Conservation (phyloP, 306 rosid species). For the Cucurbita ficifolia region DNA sequence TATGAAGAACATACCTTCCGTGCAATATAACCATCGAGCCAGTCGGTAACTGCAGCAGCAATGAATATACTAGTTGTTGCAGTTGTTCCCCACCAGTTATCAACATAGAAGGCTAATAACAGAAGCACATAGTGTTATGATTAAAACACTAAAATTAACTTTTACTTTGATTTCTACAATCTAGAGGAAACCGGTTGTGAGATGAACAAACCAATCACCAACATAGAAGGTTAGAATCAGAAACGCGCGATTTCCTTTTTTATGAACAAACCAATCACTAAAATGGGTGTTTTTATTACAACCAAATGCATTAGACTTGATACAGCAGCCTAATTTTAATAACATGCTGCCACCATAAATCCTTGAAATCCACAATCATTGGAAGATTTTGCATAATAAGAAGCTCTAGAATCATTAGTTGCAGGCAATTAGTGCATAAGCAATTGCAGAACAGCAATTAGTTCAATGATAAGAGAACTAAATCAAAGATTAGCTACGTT, state of each 20-base stretch:
- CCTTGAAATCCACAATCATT: not conserved
- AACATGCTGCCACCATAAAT: not conserved
- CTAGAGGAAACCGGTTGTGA: not conserved
- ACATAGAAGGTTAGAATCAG: conserved; percentile 44
- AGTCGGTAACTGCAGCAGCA: conserved; percentile 74
- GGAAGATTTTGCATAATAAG: not conserved
- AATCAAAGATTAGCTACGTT: not conserved
- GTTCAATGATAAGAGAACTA: not conserved
- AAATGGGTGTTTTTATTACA: not conserved
- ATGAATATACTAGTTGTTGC: conserved; percentile 75
- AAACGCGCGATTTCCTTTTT: not conserved
- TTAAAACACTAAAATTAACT: not conserved
- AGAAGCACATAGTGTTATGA: not conserved
- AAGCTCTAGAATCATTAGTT: not conserved
- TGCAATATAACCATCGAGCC: conserved; percentile 99
- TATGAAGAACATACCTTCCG: conserved; percentile 43
- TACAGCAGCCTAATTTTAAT: not conserved
- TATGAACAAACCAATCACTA: not conserved
- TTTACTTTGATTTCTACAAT: not conserved
- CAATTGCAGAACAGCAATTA: not conserved
- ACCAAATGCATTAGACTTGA: not conserved
- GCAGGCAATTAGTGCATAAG: not conserved
- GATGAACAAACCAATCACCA: conserved; percentile 37
- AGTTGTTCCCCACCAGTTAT: conserved; percentile 68
- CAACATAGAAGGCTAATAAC: conserved; percentile 59